Percentiles rank a stretch among this genome's conserved stretches.
phyloP scores from a whole-genome alignment of 768 basidiomycete species.

The Phallus indusiatus region DNA sequence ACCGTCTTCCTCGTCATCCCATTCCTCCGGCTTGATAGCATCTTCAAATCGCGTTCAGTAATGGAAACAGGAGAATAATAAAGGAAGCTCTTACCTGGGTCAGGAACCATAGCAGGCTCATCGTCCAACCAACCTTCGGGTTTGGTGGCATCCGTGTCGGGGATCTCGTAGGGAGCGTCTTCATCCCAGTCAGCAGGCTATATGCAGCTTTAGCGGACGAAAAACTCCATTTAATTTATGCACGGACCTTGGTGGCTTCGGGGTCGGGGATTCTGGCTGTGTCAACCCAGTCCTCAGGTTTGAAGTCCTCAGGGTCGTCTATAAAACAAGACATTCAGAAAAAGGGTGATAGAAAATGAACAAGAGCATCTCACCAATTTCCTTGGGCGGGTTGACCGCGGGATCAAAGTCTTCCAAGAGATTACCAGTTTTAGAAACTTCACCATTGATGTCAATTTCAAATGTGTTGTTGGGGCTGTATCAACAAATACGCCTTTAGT shows the following conservation, averaged over 20 bases:
- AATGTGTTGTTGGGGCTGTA: slow-evolving; percentile 87
- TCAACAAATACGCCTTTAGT: slow-evolving; percentile 4
- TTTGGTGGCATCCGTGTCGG: slow-evolving; percentile 77
- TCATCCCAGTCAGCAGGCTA: slow-evolving; percentile 98
- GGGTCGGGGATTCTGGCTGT: slow-evolving; percentile 76
- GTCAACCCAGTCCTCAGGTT: slow-evolving; percentile 93
- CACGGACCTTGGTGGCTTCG: slow-evolving; percentile 67
- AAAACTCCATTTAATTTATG: neutral
- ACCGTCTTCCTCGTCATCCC: slow-evolving; percentile 99
- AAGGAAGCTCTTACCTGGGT: slow-evolving; percentile 53
- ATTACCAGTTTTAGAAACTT: slow-evolving; percentile 66
- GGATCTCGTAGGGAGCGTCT: slow-evolving; percentile 86
- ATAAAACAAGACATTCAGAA: neutral
- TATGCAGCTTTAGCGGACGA: neutral
- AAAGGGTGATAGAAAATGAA: neutral
- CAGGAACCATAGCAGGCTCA: slow-evolving; percentile 70
- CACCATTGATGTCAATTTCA: slow-evolving; percentile 84
- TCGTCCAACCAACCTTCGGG: slow-evolving; percentile 96
- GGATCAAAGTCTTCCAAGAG: slow-evolving; percentile 93
- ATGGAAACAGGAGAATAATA: neutral
- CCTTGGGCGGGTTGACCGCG: slow-evolving; percentile 82
- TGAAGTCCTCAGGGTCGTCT: slow-evolving; percentile 83
- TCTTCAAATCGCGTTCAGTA: slow-evolving; percentile 32
- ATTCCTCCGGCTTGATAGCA: slow-evolving; percentile 94
- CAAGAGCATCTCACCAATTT: slow-evolving; percentile 41